A percentile compares a stretch with the other conserved stretches of the same genome.
Conservation (phyloP, 306 rosid species). For the Pueraria montana region DNA sequence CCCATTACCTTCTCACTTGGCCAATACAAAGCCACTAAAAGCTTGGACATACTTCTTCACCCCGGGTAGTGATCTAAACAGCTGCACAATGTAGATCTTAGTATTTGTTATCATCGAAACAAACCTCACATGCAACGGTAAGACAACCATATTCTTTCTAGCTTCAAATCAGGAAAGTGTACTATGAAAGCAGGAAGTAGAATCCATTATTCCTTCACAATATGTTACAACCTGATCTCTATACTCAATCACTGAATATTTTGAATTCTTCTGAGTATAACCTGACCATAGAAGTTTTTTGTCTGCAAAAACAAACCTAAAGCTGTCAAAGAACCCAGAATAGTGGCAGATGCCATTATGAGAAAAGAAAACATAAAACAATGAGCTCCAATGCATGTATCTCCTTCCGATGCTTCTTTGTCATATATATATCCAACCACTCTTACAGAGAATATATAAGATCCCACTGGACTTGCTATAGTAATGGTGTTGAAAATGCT, state of each 20-base stretch:
- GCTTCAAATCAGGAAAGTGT: not conserved
- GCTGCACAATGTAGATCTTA: not conserved
- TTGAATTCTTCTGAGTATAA: constrained; percentile 51
- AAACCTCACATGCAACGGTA: not conserved
- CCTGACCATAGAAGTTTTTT: constrained; percentile 57
- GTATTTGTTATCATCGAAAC: not conserved
- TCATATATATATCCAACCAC: constrained; percentile 77
- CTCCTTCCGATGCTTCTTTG: constrained; percentile 60
- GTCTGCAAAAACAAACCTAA: constrained; percentile 66
- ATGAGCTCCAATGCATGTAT: constrained; percentile 59
- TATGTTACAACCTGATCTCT: not conserved
- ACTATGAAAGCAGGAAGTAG: too few species aligned
- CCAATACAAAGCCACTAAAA: too few species aligned
- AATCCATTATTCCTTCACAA: constrained; percentile 18
- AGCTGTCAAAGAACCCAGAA: constrained; percentile 65
- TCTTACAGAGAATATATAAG: constrained; percentile 74
- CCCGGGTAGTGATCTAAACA: not conserved
- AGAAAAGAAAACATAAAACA: constrained; percentile 68
- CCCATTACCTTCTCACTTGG: too few species aligned
- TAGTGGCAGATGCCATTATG: constrained; percentile 64
- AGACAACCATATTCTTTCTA: not conserved
- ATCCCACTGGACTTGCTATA: constrained; percentile 73
- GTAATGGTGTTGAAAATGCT: constrained; percentile 80
- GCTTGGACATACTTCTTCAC: not conserved
- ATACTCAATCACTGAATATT: constrained; percentile 33